Evolutionary conservation across 1,284 basidiomycete species (phyloP).

Genomic region (Ustilago hordei): DNA sequence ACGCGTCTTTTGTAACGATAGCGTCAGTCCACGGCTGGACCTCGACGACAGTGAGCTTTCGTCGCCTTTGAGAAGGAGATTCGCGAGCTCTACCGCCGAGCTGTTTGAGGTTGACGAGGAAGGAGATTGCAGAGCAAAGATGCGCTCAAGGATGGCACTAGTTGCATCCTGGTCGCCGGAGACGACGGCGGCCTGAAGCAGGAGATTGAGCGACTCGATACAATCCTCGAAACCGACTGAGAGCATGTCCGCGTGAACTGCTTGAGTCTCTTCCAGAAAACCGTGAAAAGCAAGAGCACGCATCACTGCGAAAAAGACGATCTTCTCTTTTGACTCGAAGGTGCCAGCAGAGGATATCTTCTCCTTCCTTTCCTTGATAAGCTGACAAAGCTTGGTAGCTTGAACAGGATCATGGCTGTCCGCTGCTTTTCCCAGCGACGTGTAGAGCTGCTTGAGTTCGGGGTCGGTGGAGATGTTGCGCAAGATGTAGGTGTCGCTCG

Average conservation of each 20-base stretch:
- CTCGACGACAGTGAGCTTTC: neutral
- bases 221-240: slow-evolving; percentile 24
- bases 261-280: slow-evolving; percentile 32
- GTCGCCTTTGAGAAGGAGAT: slow-evolving; percentile 11
- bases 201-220: slow-evolving; percentile 46
- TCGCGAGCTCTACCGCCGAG: slow-evolving; percentile 14
- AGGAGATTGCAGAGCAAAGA: slow-evolving; percentile 20
- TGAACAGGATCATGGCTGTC: slow-evolving; percentile 30
- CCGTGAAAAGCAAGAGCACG: slow-evolving; percentile 43
- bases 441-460: slow-evolving; percentile 45
- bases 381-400: slow-evolving; percentile 22
- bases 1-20: slow-evolving; percentile 25
- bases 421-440: slow-evolving; percentile 22
- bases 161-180: slow-evolving; percentile 27
- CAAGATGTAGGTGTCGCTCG: slow-evolving; percentile 27
- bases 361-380: slow-evolving; percentile 40
- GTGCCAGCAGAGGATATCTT: slow-evolving; percentile 4
- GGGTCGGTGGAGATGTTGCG: slow-evolving; percentile 38
- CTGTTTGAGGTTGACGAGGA: neutral
- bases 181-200: slow-evolving; percentile 48
- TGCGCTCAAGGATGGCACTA: slow-evolving; percentile 28
- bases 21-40: neutral
- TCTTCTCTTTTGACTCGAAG: slow-evolving; percentile 32
- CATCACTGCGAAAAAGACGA: slow-evolving; percentile 40
- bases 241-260: slow-evolving; percentile 51